Evolutionary conservation across 306 rosid species (phyloP).

Genomic region (Canavalia gladiata): DNA sequence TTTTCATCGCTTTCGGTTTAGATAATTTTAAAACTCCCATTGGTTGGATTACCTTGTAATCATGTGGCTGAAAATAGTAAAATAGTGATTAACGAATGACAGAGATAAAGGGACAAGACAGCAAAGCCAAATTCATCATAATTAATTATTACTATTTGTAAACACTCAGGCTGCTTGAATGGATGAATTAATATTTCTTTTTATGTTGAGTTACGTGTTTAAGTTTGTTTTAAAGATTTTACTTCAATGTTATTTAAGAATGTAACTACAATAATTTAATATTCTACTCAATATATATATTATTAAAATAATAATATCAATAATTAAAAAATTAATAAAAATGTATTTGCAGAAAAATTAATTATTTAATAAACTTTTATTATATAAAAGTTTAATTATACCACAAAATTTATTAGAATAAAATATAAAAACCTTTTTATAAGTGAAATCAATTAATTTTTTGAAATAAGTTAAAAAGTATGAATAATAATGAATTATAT

Average conservation of each 20-base stretch:
- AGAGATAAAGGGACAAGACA: not conserved
- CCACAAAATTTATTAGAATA: no score
- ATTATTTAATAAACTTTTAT: no score
- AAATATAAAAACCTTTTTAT: no score
- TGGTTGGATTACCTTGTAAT: not conserved
- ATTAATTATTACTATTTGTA: not conserved
- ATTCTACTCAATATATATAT: no score
- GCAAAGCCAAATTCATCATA: not conserved
- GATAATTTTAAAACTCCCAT: not conserved
- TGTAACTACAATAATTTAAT: no score
- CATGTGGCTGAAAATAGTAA: not conserved
- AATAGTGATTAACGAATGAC: not conserved
- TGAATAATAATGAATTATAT: no score
- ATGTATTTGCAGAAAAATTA: no score
- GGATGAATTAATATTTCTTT: slow-evolving; percentile 3
- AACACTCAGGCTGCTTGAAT: not conserved
- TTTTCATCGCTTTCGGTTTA: not conserved
- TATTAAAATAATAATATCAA: no score
- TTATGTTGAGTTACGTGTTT: not conserved
- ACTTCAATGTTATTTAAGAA: not conserved
- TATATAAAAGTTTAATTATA: no score
- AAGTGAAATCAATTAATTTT: no score
- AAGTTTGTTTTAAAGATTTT: not conserved
- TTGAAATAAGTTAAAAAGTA: no score
- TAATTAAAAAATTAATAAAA: no score